Evolutionary conservation across 1,284 basidiomycete species (phyloP), one percentile per base, ranked within the genome.

Genomic region (Ustilago loliicola): DNA sequence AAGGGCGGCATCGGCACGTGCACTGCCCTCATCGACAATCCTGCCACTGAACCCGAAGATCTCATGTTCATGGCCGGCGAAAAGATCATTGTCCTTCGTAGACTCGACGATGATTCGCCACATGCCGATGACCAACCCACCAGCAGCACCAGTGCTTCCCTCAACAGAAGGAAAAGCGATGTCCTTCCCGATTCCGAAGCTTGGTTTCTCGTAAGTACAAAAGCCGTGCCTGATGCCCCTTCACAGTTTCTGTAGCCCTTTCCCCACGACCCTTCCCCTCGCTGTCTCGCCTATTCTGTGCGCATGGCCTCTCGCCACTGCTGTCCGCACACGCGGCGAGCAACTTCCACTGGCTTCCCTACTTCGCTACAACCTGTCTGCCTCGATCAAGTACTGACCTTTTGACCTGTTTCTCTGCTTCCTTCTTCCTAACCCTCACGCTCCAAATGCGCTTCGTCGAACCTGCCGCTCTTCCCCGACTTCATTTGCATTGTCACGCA

Each of bases 21-120:
- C 63, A 80, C 80, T n/a, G 83, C 84, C 29, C 66, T 80, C 36
- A 77, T 83, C 72, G 83, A 83, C 50, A 82, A 82, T 21, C 82
- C 79, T 8, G 81, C 83, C 27, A 77, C 77, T 47, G 81, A 79
- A 45, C 62, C 80, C 38, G 83, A 83, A 38, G 82, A 83, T 51
- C 78, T 85, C 54, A 82, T 83, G 72, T 85, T 85, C 66, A 83
- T 83, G 79, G 74, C 77, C 19, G 85, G 85, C 38, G 83, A 86
- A 53, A 77, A 76, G 52, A 84, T 86, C 70, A 79, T 80, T 36
- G 83, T 84, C 17, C 79, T 86, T 25, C 80, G 77, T 38, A 64
- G 76, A 42, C 73, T 84, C 30, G 80, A 82, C 58, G 77, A 80
- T 15, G 79, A 82, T 13, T 65, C 76, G 6, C 36, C 65, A 48